Evolutionary conservation across 225 moss, liverwort and hornwort genomes (phyloP).

Genomic region (Anthoceros angustus): DNA sequence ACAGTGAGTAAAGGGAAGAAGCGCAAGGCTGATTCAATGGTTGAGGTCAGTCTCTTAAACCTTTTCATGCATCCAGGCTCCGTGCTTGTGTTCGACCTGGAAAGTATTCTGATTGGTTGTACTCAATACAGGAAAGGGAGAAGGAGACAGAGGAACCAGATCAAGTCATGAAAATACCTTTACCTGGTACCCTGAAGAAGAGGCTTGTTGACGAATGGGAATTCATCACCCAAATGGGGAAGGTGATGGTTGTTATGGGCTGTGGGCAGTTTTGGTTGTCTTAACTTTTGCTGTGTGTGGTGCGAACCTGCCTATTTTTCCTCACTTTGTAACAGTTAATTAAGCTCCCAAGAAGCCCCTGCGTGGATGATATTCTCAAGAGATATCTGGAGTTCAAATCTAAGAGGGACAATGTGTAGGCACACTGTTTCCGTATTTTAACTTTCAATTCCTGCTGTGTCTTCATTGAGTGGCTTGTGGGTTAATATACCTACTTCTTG

Average conservation of each 20-base stretch:
- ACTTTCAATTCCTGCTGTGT: not conserved
- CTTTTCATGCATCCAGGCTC: not conserved
- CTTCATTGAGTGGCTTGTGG: not conserved
- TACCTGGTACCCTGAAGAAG: constrained; percentile 73
- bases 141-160: constrained; percentile 71
- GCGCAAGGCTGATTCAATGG: constrained; percentile 40
- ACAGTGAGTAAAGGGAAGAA: constrained; percentile 56
- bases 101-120: not conserved
- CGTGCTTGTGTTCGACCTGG: not conserved
- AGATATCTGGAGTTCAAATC: constrained; percentile 70
- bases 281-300: too few species aligned
- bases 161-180: constrained; percentile 53
- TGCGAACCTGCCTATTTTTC: not conserved
- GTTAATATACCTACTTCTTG: not conserved
- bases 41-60: constrained; percentile 14
- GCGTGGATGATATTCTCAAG: constrained; percentile 73
- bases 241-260: not conserved
- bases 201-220: constrained; percentile 96
- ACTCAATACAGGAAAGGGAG: constrained; percentile 17
- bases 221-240: constrained; percentile 51
- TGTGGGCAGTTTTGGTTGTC: too few species aligned
- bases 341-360: constrained; percentile 68
- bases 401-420: constrained; percentile 55
- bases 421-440: not conserved
- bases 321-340: constrained; percentile 28